Evolutionary conservation across 768 basidiomycete species (phyloP).

Genomic region (Suillus sp.): DNA sequence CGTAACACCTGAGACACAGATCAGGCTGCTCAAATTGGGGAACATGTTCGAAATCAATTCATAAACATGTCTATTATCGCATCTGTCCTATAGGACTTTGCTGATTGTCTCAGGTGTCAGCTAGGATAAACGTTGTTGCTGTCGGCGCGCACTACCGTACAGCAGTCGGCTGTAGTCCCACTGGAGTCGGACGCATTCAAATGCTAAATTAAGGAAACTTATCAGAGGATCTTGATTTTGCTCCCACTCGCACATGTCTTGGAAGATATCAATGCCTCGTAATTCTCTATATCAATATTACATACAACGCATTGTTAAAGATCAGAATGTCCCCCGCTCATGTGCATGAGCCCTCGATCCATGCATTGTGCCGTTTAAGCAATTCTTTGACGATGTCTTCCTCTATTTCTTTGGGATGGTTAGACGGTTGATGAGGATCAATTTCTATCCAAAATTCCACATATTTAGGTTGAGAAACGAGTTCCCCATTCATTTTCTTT

Average conservation of each 20-base stretch:
- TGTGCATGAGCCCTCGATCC: conserved; percentile 46
- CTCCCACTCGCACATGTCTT: not conserved
- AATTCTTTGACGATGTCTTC: conserved; percentile 85
- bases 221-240: not conserved
- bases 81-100: too few relatives aligned
- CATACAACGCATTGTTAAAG: not conserved
- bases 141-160: not conserved
- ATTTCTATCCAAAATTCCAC: conserved; percentile 68
- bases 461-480: conserved; percentile 34
- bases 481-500: conserved; percentile 21
- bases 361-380: conserved; percentile 68
- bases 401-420: conserved; percentile 78
- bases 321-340: not conserved
- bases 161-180: not conserved
- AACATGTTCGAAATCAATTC: too few relatives aligned
- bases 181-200: not conserved
- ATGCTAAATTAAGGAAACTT: not conserved
- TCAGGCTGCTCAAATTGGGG: too few relatives aligned
- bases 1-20: not conserved
- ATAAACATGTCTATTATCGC: too few relatives aligned
- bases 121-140: not conserved
- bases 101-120: too few relatives aligned
- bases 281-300: conserved; percentile 6
- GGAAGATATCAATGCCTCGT: not conserved
- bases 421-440: conserved; percentile 39